These are phyloP conservation scores for Acanthamoeba sp. DNA, from an alignment of 208 protist genomes.

Conservation along the genomic window DNA sequence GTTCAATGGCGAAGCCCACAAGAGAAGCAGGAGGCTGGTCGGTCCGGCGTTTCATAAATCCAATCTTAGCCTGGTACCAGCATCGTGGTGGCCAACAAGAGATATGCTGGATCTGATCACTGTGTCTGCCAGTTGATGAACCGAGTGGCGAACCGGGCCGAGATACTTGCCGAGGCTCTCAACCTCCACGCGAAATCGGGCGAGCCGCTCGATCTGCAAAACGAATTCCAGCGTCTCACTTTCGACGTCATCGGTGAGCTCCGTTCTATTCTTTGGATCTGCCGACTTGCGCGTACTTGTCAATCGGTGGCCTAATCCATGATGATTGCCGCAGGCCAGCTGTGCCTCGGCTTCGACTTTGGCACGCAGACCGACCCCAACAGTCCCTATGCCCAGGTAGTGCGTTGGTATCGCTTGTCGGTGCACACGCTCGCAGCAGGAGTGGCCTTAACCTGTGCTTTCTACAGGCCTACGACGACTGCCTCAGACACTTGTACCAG, in stretches of 20 bases:
- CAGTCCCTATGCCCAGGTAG: conserved; percentile 43
- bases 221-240: conserved; percentile 40
- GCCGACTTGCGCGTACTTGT: too few relatives aligned
- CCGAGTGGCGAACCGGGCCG: background rate
- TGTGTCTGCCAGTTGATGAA: background rate
- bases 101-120: background rate
- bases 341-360: conserved; percentile 59
- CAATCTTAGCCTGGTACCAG: background rate
- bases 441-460: too few relatives aligned
- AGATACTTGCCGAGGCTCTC: background rate
- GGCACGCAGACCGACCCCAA: conserved; percentile 10
- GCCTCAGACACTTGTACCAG: background rate
- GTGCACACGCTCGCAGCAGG: too few relatives aligned
- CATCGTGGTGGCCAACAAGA: background rate
- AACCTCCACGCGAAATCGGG: background rate
- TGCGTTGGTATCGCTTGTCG: too few relatives aligned
- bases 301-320: too few relatives aligned
- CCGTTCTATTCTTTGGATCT: background rate
- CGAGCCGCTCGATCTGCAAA: conserved; percentile 29
- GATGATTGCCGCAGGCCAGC: background rate
- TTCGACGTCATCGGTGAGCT: conserved; percentile 33
- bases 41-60: background rate
- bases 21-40: conserved; percentile 27
- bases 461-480: conserved; percentile 36
- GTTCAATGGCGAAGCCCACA: conserved; percentile 29